phyloP scores from a whole-genome alignment of 371 early-diverging fungal species.

The Syncephalastrum sp. region DNA sequence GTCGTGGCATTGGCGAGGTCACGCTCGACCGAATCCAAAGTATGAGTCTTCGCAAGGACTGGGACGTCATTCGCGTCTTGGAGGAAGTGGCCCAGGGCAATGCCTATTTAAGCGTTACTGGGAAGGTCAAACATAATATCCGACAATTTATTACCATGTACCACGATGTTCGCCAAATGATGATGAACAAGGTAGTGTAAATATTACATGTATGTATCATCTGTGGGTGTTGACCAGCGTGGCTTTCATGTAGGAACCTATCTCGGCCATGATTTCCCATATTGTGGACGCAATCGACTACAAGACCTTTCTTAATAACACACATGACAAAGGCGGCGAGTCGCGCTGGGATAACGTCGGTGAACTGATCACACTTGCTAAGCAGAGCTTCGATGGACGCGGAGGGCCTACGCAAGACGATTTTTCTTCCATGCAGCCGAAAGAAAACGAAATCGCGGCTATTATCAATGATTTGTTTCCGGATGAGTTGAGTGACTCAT shows the following conservation, averaged over 20 bases:
- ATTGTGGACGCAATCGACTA: conserved; percentile 26
- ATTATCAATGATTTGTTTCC: no score
- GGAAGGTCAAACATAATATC: conserved; percentile 4
- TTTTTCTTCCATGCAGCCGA: no score
- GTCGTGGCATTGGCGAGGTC: conserved; percentile 47
- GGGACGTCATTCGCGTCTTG: conserved; percentile 9
- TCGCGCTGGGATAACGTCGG: conserved; percentile 35
- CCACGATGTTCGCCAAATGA: conserved; percentile 7
- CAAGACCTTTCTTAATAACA: conserved; percentile 19
- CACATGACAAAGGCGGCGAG: conserved; percentile 19
- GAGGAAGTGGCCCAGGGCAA: conserved; percentile 4
- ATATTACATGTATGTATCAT: no score
- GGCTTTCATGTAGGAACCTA: conserved; percentile 11
- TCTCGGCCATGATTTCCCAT: conserved; percentile 17
- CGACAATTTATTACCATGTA: conserved; percentile 10
- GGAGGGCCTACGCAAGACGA: no score
- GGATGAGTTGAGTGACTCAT: no score
- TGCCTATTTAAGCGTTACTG: neutral
- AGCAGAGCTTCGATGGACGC: conserved; percentile 10
- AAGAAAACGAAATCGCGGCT: no score
- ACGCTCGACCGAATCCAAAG: conserved; percentile 24
- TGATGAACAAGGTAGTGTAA: conserved; percentile 10
- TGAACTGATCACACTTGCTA: conserved; percentile 32
- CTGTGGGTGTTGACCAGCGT: no score
- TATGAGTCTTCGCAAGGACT: conserved; percentile 2